phyloP scores from a whole-genome alignment of 225 moss, liverwort and hornwort species.

The Rhytidiadelphus loreus region DNA sequence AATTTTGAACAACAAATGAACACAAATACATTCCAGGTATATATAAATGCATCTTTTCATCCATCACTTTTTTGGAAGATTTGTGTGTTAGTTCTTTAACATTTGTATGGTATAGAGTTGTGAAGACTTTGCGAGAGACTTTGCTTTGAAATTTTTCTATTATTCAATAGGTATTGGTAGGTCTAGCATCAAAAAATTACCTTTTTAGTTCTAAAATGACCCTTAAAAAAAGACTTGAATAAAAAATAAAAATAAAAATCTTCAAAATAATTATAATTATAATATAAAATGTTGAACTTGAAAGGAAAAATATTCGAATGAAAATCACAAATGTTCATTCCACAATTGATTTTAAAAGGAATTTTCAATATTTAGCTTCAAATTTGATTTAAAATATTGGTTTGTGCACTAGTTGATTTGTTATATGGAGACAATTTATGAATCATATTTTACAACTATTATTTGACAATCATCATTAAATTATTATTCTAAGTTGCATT shows the following conservation, averaged over 20 bases:
- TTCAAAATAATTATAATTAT: too few relatives aligned
- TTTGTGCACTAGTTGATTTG: not conserved
- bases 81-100: not conserved
- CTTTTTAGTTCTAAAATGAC: too few relatives aligned
- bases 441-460: not conserved
- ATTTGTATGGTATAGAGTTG: not conserved
- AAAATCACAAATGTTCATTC: not conserved
- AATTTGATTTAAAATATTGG: not conserved
- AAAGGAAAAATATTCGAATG: not conserved
- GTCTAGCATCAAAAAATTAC: not conserved
- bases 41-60: not conserved
- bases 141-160: not conserved
- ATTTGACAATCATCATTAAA: too few relatives aligned
- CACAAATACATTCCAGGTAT: not conserved
- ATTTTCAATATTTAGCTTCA: not conserved
- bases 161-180: not conserved
- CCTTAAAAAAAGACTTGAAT: too few relatives aligned
- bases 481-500: too few relatives aligned
- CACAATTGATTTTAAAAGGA: not conserved
- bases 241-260: too few relatives aligned
- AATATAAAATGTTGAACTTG: too few relatives aligned
- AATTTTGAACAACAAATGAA: not conserved
- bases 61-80: not conserved
- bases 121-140: too few relatives aligned
- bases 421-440: too few relatives aligned